Evolutionary conservation across 2,329 filamentous ascomycete species (phyloP), one percentile per base, ranked within the genome.

Genomic region (Fusarium buxicola): DNA sequence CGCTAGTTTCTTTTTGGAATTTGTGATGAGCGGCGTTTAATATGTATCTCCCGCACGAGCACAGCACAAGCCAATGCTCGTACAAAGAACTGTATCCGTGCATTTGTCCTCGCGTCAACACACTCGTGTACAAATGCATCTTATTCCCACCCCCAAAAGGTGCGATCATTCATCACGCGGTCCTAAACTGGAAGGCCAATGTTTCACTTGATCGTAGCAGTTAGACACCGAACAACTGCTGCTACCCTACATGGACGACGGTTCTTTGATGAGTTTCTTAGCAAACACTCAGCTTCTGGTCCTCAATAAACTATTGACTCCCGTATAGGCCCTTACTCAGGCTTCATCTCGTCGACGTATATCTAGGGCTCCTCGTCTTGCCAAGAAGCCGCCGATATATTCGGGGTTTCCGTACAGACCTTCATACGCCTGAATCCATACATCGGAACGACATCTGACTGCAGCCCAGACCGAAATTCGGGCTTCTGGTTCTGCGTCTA

Each of bases 61-160:
- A 35, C 48, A 47, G 21, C 34, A 36, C 32, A 44, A 38, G 47
- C 12, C 34, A 52, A 31, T 51, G 30, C 50, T 31, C 36, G 24
- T 15, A 25, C 40, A 40, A 57, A 45, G 46, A 54, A 53, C 55
- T 21, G 32, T 49, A 49, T 58, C 48, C 52, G 48, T 53, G 55
- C 53, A 36, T 48, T 51, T 54, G 24, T 40, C 27, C 15, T 36
- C 36, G 35, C 34, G 9, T 25, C 21, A 55, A 45, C 30, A 41
- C 12, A 18, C 30, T 38, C 35, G 28, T 31, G 7, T 38, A 41
- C 32, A 59, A 38, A 31, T 44, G 39, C 13, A 12, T 16, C 30
- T 25, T 52, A 60, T 60, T 60, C 52, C 52, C 60, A 30, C 31
- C 11, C 5, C 7, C 16, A 38, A 7, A 13, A 21, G 16, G 15